A percentile compares a stretch with the other conserved stretches of the same genome.
phyloP scores from a whole-genome alignment of 179 eudicot species.

The Beta lomatogona region DNA sequence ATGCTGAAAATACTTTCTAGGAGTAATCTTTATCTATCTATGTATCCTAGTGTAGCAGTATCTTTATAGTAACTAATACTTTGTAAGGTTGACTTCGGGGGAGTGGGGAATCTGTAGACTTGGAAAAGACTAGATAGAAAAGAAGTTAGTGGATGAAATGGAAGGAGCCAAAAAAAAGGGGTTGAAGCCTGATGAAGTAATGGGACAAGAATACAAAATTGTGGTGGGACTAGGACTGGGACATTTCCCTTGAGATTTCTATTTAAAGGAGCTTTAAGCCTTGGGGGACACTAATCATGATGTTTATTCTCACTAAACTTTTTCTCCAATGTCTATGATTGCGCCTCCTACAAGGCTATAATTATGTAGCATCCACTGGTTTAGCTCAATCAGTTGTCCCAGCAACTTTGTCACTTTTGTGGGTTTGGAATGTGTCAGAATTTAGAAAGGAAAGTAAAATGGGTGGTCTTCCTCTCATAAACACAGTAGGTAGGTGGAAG shows the following conservation, averaged over 20 bases:
- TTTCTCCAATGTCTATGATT: slow-evolving; percentile 32
- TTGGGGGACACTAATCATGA: slow-evolving; percentile 33
- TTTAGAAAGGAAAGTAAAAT: not conserved
- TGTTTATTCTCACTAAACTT: slow-evolving; percentile 32
- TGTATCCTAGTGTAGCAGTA: not conserved
- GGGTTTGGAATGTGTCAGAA: slow-evolving; percentile 28
- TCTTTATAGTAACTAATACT: slow-evolving; percentile 28
- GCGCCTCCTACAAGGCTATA: slow-evolving; percentile 24
- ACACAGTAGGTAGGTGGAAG: slow-evolving; percentile 7
- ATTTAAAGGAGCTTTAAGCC: slow-evolving; percentile 36
- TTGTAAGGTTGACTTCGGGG: slow-evolving; percentile 42
- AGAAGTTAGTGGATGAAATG: slow-evolving; percentile 53
- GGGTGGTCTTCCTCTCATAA: not conserved
- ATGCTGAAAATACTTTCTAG: slow-evolving; percentile 14
- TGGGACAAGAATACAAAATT: slow-evolving; percentile 22
- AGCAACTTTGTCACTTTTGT: slow-evolving; percentile 6
- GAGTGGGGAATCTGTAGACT: slow-evolving; percentile 33
- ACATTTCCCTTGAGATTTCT: slow-evolving; percentile 36
- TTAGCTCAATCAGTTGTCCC: slow-evolving; percentile 27
- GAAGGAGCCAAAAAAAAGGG: slow-evolving; percentile 30
- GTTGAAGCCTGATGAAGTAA: slow-evolving; percentile 20
- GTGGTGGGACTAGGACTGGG: slow-evolving; percentile 38
- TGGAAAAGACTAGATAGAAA: slow-evolving; percentile 21
- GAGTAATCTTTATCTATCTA: slow-evolving; percentile 4
- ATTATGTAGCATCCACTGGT: slow-evolving; percentile 41